Conservation (phyloP, 441 rosid species). For the Erodium chrysanthum region DNA sequence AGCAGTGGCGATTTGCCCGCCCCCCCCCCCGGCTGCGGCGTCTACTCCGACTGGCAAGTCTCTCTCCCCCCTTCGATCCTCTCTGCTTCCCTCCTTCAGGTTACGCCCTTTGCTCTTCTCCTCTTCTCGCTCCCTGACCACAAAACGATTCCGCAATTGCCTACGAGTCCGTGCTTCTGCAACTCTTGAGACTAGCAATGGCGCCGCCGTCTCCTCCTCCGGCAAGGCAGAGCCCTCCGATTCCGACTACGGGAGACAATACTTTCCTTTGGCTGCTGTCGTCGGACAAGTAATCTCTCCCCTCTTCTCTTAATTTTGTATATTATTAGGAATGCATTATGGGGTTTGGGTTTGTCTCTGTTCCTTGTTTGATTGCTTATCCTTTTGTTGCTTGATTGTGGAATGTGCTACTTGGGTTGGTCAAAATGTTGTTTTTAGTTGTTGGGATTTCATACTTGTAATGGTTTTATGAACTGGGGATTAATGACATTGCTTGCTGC, state of each 20-base stretch:
- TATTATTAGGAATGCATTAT: background rate
- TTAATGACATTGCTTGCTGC: no score
- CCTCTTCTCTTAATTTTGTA: background rate
- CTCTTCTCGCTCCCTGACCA: slow-evolving; percentile 21
- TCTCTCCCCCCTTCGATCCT: slow-evolving; percentile 20
- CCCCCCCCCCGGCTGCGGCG: slow-evolving; percentile 6
- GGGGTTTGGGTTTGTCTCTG: background rate
- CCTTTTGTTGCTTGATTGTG: background rate
- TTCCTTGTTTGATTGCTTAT: background rate
- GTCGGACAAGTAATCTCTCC: slow-evolving; percentile 63
- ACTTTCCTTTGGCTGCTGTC: slow-evolving; percentile 87
- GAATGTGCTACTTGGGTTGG: background rate
- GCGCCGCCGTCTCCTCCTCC: slow-evolving; percentile 28
- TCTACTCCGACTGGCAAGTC: slow-evolving; percentile 9
- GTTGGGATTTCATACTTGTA: background rate
- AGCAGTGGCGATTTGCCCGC: slow-evolving; percentile 39
- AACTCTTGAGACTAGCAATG: slow-evolving; percentile 51
- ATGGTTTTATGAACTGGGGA: background rate
- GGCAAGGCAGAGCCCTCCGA: slow-evolving; percentile 20
- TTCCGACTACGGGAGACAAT: slow-evolving; percentile 59
- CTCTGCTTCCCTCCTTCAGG: slow-evolving; percentile 23
- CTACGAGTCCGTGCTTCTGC: slow-evolving; percentile 32
- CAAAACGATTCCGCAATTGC: slow-evolving; percentile 16
- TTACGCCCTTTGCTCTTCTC: slow-evolving; percentile 23
- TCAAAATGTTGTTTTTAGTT: no score